Evolutionary conservation across 495 filamentous ascomycete genomes (phyloP).

Genomic region (Echria macrotheca): DNA sequence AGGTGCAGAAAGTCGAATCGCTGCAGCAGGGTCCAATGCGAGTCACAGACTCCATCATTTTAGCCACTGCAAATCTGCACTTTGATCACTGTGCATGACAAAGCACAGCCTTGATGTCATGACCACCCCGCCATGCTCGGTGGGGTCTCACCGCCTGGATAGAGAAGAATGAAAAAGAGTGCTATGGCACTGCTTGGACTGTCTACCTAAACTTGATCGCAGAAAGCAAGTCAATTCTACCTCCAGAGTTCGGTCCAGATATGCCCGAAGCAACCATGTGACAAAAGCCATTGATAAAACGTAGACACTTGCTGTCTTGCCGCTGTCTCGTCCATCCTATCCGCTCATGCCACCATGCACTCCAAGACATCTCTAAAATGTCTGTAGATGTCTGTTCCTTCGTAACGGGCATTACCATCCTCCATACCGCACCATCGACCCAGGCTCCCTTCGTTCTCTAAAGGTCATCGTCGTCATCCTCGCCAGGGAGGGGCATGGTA

Average conservation of each 20-base stretch:
- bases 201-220: too few species aligned
- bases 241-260: constrained; percentile 18
- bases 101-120: too few species aligned
- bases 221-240: constrained; percentile 28
- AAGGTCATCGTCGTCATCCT: constrained; percentile 74
- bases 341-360: constrained; percentile 19
- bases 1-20: too few species aligned
- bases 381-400: constrained; percentile 24
- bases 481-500: constrained; percentile 82
- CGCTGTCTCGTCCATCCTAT: constrained; percentile 7
- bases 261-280: constrained; percentile 10
- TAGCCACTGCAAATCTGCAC: too few species aligned
- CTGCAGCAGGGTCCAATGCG: too few species aligned
- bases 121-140: too few species aligned
- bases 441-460: constrained; percentile 29
- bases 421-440: constrained; percentile 5
- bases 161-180: too few species aligned
- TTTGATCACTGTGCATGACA: too few species aligned
- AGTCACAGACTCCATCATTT: too few species aligned
- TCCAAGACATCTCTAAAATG: constrained; percentile 13
- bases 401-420: constrained; percentile 30
- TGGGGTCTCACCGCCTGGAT: too few species aligned
- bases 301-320: constrained; percentile 9
- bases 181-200: too few species aligned
- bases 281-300: constrained; percentile 8